Percentiles rank a stretch among this genome's conserved stretches.
These are phyloP conservation scores for Solanum habrochaites DNA, from an alignment of 257 asterid species.

Conservation along the genomic window DNA sequence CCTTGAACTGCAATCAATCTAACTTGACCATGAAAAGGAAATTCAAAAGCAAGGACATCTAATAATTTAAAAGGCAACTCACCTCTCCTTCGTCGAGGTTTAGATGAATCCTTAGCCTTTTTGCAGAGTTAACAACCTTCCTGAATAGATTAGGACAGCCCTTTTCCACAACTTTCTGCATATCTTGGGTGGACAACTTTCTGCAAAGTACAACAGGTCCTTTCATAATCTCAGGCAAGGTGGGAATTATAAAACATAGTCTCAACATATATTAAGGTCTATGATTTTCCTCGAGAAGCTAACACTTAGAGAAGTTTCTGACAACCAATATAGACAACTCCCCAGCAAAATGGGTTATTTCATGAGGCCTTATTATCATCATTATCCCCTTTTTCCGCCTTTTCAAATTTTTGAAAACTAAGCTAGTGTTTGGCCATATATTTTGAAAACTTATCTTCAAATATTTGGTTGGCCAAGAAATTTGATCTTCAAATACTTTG, in stretches of 20 bases:
- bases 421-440: neutral
- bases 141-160: constrained; percentile 75
- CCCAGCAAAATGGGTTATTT: neutral
- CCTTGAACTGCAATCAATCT: neutral
- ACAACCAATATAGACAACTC: neutral
- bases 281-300: neutral
- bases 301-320: neutral
- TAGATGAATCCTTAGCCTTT: constrained; percentile 73
- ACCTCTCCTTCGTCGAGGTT: constrained; percentile 78
- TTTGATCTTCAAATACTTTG: too few species aligned
- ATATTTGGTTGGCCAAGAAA: too few species aligned
- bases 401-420: neutral
- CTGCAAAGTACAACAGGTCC: constrained; percentile 24
- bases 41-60: neutral
- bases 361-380: neutral
- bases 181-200: constrained; percentile 51
- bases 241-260: neutral
- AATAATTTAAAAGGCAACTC: constrained; percentile 7
- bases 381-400: neutral
- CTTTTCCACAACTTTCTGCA: constrained; percentile 56
- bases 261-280: neutral
- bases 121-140: constrained; percentile 79
- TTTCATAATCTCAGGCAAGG: neutral
- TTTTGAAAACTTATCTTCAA: too few species aligned
- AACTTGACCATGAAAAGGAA: neutral